phyloP scores from a whole-genome alignment of 306 rosid genomes.

The Dicorynia guianensis region DNA sequence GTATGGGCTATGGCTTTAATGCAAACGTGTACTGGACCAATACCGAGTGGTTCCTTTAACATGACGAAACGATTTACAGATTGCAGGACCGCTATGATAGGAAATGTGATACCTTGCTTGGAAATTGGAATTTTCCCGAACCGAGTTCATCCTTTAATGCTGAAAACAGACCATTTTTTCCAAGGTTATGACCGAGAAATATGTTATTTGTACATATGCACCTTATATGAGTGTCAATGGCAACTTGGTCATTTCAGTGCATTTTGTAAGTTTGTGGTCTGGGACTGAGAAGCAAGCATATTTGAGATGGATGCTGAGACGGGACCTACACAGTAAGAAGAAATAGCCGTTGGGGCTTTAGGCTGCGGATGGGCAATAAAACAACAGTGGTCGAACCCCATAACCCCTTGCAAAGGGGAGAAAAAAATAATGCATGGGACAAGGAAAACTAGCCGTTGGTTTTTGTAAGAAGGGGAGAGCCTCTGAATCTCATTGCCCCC shows the following conservation, averaged over 20 bases:
- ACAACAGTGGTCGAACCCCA: constrained; percentile 39
- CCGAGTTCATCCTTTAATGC: constrained; percentile 1
- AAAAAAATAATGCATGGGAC: not conserved
- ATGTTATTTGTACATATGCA: too few species aligned
- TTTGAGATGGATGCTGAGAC: constrained; percentile 14
- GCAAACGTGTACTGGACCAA: constrained; percentile 36
- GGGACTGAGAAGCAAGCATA: not conserved
- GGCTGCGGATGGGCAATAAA: constrained; percentile 54
- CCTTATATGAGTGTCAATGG: not conserved
- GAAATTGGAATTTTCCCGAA: not conserved
- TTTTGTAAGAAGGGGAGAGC: constrained; percentile 39
- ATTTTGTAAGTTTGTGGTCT: constrained; percentile 33
- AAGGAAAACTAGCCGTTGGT: constrained; percentile 62
- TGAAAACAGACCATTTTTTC: not conserved
- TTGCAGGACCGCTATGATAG: not conserved
- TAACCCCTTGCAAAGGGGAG: too few species aligned
- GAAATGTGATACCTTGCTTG: not conserved
- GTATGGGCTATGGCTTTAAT: constrained; percentile 19
- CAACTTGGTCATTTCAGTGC: constrained; percentile 12
- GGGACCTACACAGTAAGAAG: constrained; percentile 48
- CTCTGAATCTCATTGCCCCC: constrained; percentile 45
- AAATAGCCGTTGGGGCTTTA: constrained; percentile 74
- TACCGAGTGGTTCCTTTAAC: not conserved
- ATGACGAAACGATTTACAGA: constrained; percentile 8
- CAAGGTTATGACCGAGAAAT: not conserved